Base-by-base conservation (phyloP, 1,284 basidiomycete species). In the Apiotrichum domesticum region DNA sequence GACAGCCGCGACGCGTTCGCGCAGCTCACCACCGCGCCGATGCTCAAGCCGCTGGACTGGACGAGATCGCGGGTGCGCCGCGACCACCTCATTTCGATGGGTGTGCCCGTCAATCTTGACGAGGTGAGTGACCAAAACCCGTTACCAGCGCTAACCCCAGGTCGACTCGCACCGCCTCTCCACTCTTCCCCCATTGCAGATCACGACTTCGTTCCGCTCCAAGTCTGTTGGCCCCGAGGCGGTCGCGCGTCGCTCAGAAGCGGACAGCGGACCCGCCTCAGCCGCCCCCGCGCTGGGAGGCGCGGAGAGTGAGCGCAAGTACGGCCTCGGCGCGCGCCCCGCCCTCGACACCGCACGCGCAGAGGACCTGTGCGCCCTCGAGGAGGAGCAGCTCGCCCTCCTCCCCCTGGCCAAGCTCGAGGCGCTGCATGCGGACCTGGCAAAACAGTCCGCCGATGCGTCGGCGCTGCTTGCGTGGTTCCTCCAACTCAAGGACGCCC, bases 41-140 rank as follows among this genome's bases (percentile, higher is more conserved):
- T 74, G 8, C 83, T 85, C 51, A 75, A 87, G 71, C 87, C 89
- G 13, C 85, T 91, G 48, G 93, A 90, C 68, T 96, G 92, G 92
- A 90, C 85, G 55, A 84, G 90, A 44, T 93, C 90, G 51, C 83
- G 87, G 46, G 90, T 90, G 66, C 83, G 92, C 55, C 80, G 90
- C 50, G 88, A 92, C 68, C 90, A 95, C 66, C 80, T 96, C 44
- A 91, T 94, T 61, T 79, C 88, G 11, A 83, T 96, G 41, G 92
- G 93, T 39, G 86, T 96, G 49, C 92, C 92, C 4, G 87, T 96
- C 51, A 95, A 95, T 71, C 80, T 95, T 5, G 92, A 96, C 71
- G 92, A 96, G 78, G 85, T 93, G 15, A 77, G 45, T 35, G 10
- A 14, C 11, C 6, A 10, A 14, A 46, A 21, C 71, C 15, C 6